phyloP scores from a whole-genome alignment of 2,329 filamentous ascomycete genomes.

The Xylaria digitata region DNA sequence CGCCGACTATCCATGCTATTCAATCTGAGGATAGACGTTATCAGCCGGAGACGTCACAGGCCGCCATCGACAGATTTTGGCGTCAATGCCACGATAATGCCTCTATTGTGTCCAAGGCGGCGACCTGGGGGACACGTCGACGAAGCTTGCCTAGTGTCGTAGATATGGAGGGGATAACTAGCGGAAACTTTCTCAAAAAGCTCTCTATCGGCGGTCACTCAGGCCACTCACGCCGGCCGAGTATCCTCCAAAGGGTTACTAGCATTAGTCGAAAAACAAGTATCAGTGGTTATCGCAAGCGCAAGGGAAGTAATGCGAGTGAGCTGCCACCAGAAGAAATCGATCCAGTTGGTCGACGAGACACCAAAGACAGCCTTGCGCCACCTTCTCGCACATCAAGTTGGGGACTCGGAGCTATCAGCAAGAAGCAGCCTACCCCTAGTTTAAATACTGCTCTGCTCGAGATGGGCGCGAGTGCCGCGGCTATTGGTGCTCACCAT shows the following conservation, averaged over 20 bases:
- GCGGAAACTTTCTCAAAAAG: slow-evolving; percentile 72
- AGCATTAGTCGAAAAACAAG: slow-evolving; percentile 64
- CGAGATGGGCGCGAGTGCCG: slow-evolving; percentile 65
- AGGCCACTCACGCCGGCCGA: slow-evolving; percentile 60
- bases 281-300: slow-evolving; percentile 58
- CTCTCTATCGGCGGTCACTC: slow-evolving; percentile 61
- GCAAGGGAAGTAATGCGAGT: slow-evolving; percentile 57
- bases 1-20: slow-evolving; percentile 61
- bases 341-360: slow-evolving; percentile 49
- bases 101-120: slow-evolving; percentile 70
- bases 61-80: slow-evolving; percentile 65
- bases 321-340: slow-evolving; percentile 48
- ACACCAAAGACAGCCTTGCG: slow-evolving; percentile 62
- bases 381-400: slow-evolving; percentile 64
- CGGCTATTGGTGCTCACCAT: slow-evolving; percentile 67
- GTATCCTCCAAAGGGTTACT: slow-evolving; percentile 64
- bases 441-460: slow-evolving; percentile 70
- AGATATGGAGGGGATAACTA: slow-evolving; percentile 69
- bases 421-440: slow-evolving; percentile 61
- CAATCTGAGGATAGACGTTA: slow-evolving; percentile 45
- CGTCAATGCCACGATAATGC: slow-evolving; percentile 65
- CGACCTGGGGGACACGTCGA: slow-evolving; percentile 77
- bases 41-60: slow-evolving; percentile 64
- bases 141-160: slow-evolving; percentile 70
- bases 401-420: slow-evolving; percentile 57